Conservation (phyloP, 108 stramenopile genomes). For the Nitzschia sp. region DNA sequence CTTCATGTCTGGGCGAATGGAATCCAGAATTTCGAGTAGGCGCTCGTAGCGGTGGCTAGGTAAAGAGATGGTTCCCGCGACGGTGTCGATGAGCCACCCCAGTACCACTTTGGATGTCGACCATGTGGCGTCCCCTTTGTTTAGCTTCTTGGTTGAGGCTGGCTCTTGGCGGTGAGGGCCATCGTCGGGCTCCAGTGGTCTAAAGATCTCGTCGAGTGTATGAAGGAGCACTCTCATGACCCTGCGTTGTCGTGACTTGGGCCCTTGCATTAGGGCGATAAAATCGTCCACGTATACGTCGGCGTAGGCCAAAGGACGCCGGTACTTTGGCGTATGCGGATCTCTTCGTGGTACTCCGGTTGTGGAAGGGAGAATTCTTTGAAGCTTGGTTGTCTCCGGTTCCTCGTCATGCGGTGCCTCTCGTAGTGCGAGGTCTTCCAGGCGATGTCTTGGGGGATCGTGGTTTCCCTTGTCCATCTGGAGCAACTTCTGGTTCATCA, state of each 20-base stretch:
- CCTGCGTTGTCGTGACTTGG: not conserved
- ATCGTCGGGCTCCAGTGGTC: conserved; percentile 24
- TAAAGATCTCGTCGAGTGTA: conserved; percentile 27
- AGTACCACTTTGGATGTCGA: conserved; percentile 29
- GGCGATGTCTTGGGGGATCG: conserved; percentile 2
- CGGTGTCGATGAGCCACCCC: conserved; percentile 42
- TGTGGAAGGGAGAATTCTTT: not conserved
- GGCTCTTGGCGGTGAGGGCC: conserved; percentile 22
- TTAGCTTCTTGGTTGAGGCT: conserved; percentile 35
- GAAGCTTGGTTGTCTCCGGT: not conserved
- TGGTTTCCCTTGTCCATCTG: not conserved
- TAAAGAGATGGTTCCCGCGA: conserved; percentile 29
- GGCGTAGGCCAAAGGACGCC: conserved; percentile 12
- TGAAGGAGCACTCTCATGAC: conserved; percentile 26
- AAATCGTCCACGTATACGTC: conserved; percentile 55
- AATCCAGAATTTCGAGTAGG: conserved; percentile 16
- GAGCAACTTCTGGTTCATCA: conserved; percentile 16
- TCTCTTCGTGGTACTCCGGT: not conserved
- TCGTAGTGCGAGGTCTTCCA: conserved; percentile 15
- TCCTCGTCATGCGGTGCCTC: not conserved
- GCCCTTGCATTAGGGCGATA: conserved; percentile 31
- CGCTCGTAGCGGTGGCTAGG: conserved; percentile 30
- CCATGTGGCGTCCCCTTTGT: conserved; percentile 39
- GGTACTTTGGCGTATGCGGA: not conserved
- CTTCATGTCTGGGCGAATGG: not conserved